Evolutionary conservation across 192 early-diverging fungal genomes (phyloP), one percentile per base, ranked within the genome.

Genomic region (Oehlia diaphana): DNA sequence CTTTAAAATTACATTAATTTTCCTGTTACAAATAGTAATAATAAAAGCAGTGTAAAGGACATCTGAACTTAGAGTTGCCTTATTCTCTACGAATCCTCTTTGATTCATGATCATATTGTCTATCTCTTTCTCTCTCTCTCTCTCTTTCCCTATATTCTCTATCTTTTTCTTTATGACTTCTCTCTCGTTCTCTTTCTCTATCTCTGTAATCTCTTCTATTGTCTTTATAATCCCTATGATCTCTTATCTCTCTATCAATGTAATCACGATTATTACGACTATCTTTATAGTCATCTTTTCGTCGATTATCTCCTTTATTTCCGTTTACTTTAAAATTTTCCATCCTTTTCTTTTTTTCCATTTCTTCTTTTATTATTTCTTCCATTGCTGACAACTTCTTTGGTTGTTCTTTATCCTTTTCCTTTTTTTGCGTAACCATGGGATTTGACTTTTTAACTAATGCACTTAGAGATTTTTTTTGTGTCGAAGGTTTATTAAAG

Each of bases 301-400:
- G 26, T 58, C 33, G 53, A 49, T 63, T 37, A 13, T 63, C 61
- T 62, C 58, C 58, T 37, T 63, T 58, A 75, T 39, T 26, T 23
- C 44, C 58, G 14, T 21, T 70, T 37, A 44, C 58, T 21, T 68
- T 82, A 47, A 79, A 35, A 44, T 68, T 79, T 44, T 61, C 82
- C 23, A 81, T 58, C 4, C 84, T 75, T 47, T 81, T 83, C 61
- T 85, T 85, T 62, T 69, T 79, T 16, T 78, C 84, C 75, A 74
- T 69, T 47, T 92, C 92, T 35, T 86, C 84, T 33, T 85, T 83
- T 47, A 92, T 90, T 53, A 92, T 92, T 62, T 90, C 83, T 64
- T 92, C 91, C 81, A 90, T 85, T 0, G 90, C 90, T 13, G 90
- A 87, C 39, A 89, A 63, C 80, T 92, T 92, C 69, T 87, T 89